Percentiles rank a stretch among this genome's conserved stretches.
These are phyloP conservation scores for Moniliella sp. DNA, from an alignment of 1,284 basidiomycete species.

Conservation along the genomic window DNA sequence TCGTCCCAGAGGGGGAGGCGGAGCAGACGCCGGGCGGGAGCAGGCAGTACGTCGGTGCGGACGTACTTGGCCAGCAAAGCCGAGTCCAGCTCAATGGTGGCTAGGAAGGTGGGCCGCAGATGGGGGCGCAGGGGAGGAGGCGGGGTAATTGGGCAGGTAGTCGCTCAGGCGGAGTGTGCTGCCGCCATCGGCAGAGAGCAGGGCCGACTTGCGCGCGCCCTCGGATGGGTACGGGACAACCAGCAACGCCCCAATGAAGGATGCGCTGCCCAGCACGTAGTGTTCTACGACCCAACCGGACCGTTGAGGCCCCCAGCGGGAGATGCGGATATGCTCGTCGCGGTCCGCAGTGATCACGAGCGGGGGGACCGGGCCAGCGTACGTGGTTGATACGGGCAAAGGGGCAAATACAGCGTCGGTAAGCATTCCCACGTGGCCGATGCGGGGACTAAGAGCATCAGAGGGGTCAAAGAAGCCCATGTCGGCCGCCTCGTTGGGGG, in stretches of 20 bases:
- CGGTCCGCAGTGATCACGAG: slow-evolving; percentile 21
- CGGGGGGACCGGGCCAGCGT: slow-evolving; percentile 4
- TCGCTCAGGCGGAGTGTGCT: slow-evolving; percentile 12
- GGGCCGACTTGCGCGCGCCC: background rate
- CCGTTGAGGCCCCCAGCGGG: slow-evolving; percentile 19
- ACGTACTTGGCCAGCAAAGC: too few species aligned
- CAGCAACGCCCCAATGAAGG: slow-evolving; percentile 15
- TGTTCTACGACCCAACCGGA: slow-evolving; percentile 17
- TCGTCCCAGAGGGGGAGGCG: too few species aligned
- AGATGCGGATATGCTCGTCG: slow-evolving; percentile 31
- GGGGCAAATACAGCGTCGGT: slow-evolving; percentile 17
- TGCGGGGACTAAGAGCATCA: slow-evolving; percentile 11
- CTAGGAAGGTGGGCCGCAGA: too few species aligned
- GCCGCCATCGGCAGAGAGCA: slow-evolving; percentile 20
- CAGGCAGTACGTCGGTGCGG: too few species aligned
- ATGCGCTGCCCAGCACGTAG: slow-evolving; percentile 16
- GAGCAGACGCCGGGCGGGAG: too few species aligned
- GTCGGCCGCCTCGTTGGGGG: slow-evolving; percentile 6
- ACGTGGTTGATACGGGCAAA: slow-evolving; percentile 1
- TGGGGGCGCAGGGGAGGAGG: too few species aligned
- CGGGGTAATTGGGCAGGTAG: background rate
- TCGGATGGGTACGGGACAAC: slow-evolving; percentile 4
- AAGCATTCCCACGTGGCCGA: slow-evolving; percentile 26
- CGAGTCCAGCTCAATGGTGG: too few species aligned
- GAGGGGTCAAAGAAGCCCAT: slow-evolving; percentile 8